Evolutionary conservation across 2,329 filamentous ascomycete species (phyloP).

Genomic region (Paracorniculantispora psalliotae): DNA sequence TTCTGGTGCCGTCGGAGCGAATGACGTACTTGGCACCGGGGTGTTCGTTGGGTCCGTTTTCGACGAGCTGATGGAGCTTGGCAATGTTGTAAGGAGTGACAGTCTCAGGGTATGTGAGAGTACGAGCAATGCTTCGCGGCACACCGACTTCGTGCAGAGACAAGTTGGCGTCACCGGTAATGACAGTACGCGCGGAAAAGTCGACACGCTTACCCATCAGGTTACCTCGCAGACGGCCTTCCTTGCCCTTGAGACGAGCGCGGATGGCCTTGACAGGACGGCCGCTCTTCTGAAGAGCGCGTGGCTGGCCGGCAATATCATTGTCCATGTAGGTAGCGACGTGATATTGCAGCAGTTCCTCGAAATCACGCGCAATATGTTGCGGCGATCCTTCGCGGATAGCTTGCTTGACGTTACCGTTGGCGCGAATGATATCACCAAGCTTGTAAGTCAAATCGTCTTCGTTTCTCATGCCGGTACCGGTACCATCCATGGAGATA

Average conservation of each 20-base stretch:
- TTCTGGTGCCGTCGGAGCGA: conserved; percentile 84
- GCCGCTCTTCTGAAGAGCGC: conserved; percentile 93
- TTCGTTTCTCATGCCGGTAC: conserved; percentile 87
- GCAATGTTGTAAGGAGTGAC: conserved; percentile 98
- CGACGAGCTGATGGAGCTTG: conserved; percentile 81
- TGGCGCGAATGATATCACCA: conserved; percentile 95
- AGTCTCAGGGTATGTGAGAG: conserved; percentile 91
- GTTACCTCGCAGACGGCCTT: conserved; percentile 95
- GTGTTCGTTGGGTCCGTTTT: conserved; percentile 91
- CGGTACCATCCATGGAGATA: conserved; percentile 94
- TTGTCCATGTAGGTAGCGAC: conserved; percentile 99
- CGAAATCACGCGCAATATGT: conserved; percentile 87
- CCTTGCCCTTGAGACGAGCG: conserved; percentile 96
- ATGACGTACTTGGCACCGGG: conserved; percentile 97
- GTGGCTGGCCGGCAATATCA: conserved; percentile 91
- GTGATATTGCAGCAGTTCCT: conserved; percentile 90
- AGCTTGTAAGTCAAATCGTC: conserved; percentile 99
- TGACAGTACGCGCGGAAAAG: conserved; percentile 98
- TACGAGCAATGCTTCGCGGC: conserved; percentile 85
- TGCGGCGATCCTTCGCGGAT: conserved; percentile 87
- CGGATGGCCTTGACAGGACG: conserved; percentile 95
- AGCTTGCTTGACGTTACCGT: conserved; percentile 87
- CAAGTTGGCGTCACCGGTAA: conserved; percentile 95
- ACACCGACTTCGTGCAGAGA: conserved; percentile 97
- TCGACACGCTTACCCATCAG: conserved; percentile 99